phyloP scores from a whole-genome alignment of 768 basidiomycete genomes.

The Leccinellum rugosiceps region DNA sequence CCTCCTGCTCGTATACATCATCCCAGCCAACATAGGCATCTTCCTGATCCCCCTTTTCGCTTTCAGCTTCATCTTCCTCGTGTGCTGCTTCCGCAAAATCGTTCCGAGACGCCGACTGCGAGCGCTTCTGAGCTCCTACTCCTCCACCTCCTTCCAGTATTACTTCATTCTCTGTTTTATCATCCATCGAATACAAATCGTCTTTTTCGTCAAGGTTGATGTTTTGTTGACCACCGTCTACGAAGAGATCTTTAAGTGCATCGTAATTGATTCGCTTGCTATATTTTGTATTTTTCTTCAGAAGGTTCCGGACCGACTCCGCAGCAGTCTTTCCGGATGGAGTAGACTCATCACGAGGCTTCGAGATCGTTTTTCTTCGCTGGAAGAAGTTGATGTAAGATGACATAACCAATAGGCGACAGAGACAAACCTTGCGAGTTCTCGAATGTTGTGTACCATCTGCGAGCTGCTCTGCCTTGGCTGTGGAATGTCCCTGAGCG shows the following conservation, averaged over 20 bases:
- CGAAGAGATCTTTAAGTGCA: constrained; percentile 77
- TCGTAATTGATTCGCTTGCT: constrained; percentile 94
- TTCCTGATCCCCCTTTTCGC: constrained; percentile 40
- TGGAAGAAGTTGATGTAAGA: constrained; percentile 28
- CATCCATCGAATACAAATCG: constrained; percentile 54
- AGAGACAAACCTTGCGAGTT: constrained; percentile 77
- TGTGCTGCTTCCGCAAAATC: constrained; percentile 1
- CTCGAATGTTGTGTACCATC: constrained; percentile 41
- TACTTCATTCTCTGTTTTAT: constrained; percentile 41
- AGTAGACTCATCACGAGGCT: constrained; percentile 73
- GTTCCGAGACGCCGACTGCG: constrained; percentile 26
- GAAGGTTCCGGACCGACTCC: constrained; percentile 42
- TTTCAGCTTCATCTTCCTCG: constrained; percentile 29
- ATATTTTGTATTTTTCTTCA: constrained; percentile 84
- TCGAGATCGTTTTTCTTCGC: constrained; percentile 65
- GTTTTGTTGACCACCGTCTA: constrained; percentile 33
- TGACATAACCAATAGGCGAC: constrained; percentile 25
- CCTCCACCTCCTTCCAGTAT: constrained; percentile 39
- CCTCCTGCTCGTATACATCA: constrained; percentile 73
- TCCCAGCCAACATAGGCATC: constrained; percentile 36
- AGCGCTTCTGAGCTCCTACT: constrained; percentile 30
- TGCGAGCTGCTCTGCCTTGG: constrained; percentile 61
- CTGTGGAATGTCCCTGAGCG: constrained; percentile 51
- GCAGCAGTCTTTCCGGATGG: constrained; percentile 37
- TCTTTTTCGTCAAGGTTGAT: constrained; percentile 40